Evolutionary conservation across 768 basidiomycete genomes (phyloP).

Genomic region (Gelatoporia subvermispora): DNA sequence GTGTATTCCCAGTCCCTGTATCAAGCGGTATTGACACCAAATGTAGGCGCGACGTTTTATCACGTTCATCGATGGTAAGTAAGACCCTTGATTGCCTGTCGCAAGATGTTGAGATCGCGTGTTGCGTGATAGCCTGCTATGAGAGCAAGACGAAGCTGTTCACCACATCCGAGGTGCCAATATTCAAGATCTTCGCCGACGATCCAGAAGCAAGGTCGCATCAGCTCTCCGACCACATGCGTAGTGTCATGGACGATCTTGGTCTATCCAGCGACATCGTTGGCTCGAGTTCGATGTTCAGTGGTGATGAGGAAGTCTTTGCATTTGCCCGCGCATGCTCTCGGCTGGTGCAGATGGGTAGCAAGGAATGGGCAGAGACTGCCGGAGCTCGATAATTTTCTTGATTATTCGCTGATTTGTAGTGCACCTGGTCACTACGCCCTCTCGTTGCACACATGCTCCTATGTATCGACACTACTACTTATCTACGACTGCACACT

Average conservation of each 20-base stretch:
- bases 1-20: not conserved
- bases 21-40: not conserved
- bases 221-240: slow-evolving; percentile 77
- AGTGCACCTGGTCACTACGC: too few relatives aligned
- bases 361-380: slow-evolving; percentile 73
- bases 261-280: slow-evolving; percentile 74
- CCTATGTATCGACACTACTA: not conserved
- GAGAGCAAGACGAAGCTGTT: slow-evolving; percentile 94
- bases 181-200: slow-evolving; percentile 86
- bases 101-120: not conserved
- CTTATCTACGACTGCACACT: too few relatives aligned
- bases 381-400: slow-evolving; percentile 24
- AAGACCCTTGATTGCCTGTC: too few relatives aligned
- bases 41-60: slow-evolving; percentile 88
- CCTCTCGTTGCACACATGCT: not conserved
- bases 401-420: too few relatives aligned
- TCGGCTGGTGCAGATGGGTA: slow-evolving; percentile 84
- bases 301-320: slow-evolving; percentile 95
- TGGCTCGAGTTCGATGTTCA: slow-evolving; percentile 85
- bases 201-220: slow-evolving; percentile 37
- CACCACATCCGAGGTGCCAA: slow-evolving; percentile 87
- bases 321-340: slow-evolving; percentile 95
- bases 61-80: slow-evolving; percentile 89
- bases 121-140: slow-evolving; percentile 59
- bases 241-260: slow-evolving; percentile 94